Evolutionary conservation across 768 basidiomycete species (phyloP).

Genomic region (Lactarius sanguifluus): DNA sequence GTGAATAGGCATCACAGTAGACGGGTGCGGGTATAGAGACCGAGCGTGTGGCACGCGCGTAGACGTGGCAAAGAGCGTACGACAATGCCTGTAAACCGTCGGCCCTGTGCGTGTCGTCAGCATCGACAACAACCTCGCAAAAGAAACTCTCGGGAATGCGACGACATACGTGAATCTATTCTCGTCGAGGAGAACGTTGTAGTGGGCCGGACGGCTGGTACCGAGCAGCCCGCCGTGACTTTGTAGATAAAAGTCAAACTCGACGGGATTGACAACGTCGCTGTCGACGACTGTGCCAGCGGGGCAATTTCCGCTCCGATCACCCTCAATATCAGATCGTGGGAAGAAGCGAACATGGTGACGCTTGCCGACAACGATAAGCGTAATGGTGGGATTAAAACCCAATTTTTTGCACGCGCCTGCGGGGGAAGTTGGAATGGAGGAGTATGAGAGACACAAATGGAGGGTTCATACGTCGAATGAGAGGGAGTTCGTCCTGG

Average conservation of each 20-base stretch:
- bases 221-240: constrained; percentile 78
- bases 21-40: constrained; percentile 84
- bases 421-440: constrained; percentile 33
- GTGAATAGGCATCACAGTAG: constrained; percentile 57
- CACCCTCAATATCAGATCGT: constrained; percentile 43
- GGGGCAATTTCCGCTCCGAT: constrained; percentile 69
- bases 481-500: constrained; percentile 55
- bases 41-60: constrained; percentile 75
- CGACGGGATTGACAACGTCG: constrained; percentile 66
- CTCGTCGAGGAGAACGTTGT: constrained; percentile 51
- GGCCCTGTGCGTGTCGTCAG: constrained; percentile 41
- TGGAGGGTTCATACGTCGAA: constrained; percentile 48
- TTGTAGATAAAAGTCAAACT: constrained; percentile 77
- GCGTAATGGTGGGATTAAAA: constrained; percentile 66
- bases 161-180: constrained; percentile 58
- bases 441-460: neutral
- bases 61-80: constrained; percentile 78
- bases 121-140: neutral
- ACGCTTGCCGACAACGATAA: constrained; percentile 79
- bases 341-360: constrained; percentile 71
- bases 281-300: constrained; percentile 79
- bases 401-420: constrained; percentile 60
- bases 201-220: constrained; percentile 68
- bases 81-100: constrained; percentile 69
- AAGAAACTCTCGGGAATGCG: neutral